These are phyloP conservation scores for Gossypium turneri DNA, from an alignment of 345 rosid species.

Conservation along the genomic window DNA sequence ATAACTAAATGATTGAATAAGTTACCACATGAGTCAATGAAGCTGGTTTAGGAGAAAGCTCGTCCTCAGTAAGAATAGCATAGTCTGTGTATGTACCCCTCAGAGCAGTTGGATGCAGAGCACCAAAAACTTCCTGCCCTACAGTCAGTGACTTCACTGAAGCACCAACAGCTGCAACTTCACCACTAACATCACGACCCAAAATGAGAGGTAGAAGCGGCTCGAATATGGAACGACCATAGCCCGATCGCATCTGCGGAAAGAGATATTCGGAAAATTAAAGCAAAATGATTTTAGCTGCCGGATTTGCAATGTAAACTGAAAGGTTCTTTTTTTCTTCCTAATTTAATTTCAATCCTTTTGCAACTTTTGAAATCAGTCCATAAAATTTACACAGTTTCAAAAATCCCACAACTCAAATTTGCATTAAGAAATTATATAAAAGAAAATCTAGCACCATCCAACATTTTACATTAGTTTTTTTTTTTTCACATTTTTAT, in stretches of 20 bases:
- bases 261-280: constrained; percentile 16
- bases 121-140: constrained; percentile 94
- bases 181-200: constrained; percentile 93
- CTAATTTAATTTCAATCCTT: background rate
- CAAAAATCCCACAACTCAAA: background rate
- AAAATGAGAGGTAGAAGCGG: constrained; percentile 85
- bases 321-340: background rate
- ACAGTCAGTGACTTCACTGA: constrained; percentile 58
- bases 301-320: background rate
- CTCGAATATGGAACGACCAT: constrained; percentile 86
- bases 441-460: background rate
- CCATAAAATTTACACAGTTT: background rate
- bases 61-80: constrained; percentile 77
- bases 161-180: constrained; percentile 74
- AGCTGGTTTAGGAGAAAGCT: constrained; percentile 66
- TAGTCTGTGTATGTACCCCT: constrained; percentile 92
- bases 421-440: background rate
- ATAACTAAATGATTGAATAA: constrained; percentile 8
- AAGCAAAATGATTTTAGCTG: constrained; percentile 4
- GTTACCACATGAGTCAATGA: constrained; percentile 74
- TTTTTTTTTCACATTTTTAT: background rate
- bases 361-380: background rate
- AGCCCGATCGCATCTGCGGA: constrained; percentile 87
- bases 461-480: background rate
- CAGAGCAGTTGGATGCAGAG: constrained; percentile 91